Base-by-base conservation (phyloP, 2,329 filamentous ascomycete genomes). In the Emericellopsis cladophorae region DNA sequence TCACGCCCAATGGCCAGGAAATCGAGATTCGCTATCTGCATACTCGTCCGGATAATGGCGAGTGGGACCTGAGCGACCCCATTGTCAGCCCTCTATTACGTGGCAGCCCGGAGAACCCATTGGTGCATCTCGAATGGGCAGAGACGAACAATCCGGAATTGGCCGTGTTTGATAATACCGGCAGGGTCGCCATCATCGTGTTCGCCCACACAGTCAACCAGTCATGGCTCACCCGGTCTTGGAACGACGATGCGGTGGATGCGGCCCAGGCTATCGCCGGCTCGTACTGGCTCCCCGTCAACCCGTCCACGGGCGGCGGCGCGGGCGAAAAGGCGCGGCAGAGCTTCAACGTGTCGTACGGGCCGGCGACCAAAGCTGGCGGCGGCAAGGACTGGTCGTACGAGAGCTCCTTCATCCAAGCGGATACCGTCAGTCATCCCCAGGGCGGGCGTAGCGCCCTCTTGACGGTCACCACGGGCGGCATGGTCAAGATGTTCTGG, bases 81-180 rank as follows among this genome's bases (percentile, higher is more conserved):
- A 81, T 76, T 4, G 64, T 69, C 1, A 71, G 81, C 42, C 58
- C 68, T n/a, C 70, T 76, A 10, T 68, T 87, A 46, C 67, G 73
- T 14, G 71, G 74, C 36, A 65, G 72, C n/a, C 72, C 77, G 23
- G 74, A 78, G 2, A 77, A 77, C 24, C 78, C 75, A 4, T 68
- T 95, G 33, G 78, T 84, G 15, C 89, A 95, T 59, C 62, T 98
- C 9, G 80, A 77, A 40, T 96, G 89, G 87, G 84, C 84, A 39
- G 62, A 69, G 0, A 77, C 80, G 12, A 71, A 74, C 5, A 82
- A 77, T 31, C 79, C 81, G 3, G 92, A 96, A 50, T 69, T 98
- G 41, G 89, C 88, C 2, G 74, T 92, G 15, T 72, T 92, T 44
- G 90, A 96, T 59, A 72, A 79, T 23, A 76, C 78, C 21, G 92